Base-by-base conservation (phyloP, 2,329 filamentous ascomycete genomes). In the Penicillium capsulatum region DNA sequence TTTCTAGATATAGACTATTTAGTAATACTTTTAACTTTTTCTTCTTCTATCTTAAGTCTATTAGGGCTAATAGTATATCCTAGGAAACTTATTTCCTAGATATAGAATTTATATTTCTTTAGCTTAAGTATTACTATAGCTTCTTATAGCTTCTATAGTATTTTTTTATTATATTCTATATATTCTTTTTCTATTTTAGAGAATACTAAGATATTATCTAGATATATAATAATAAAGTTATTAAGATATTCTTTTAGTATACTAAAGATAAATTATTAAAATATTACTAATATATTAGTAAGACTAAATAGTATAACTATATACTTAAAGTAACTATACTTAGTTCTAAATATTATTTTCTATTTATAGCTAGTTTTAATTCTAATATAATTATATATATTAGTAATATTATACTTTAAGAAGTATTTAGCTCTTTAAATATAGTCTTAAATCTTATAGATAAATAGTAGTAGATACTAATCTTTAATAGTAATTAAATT, bases 211-310 rank as follows among this genome's bases (percentile, higher is more conserved):
- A n/a, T n/a, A n/a, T n/a, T n/a, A 24, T 20, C 3, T 42, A 43
- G 64, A 32, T 65, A 61, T 34, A 28, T 54, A 17, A 36, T 64
- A 13, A 61, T 62, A 38, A 35, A 8, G 10, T 46, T 43, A 10
- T 65, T 65, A 41, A 44, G 50, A 42, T 45, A 44, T 39, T 51
- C 29, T 26, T 36, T 36, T 22, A 44, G 34, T 38, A 42, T 16
- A 36, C 41, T 33, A 17, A 41, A 42, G 11, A 10, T 22, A 31
- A 34, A 15, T 9, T 19, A 19, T 10, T 29, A 34, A 26, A 15
- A 24, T 20, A 29, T 17, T 19, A 40, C 24, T n/a, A 26, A 26
- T 24, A 31, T 35, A 35, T 5, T n/a, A n/a, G n/a, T n/a, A n/a
- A n/a, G n/a, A n/a, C n/a, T n/a, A n/a, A n/a, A n/a, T n/a, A n/a